Evolutionary conservation across 2,329 filamentous ascomycete genomes (phyloP).

Genomic region (Colletotrichum sp.): DNA sequence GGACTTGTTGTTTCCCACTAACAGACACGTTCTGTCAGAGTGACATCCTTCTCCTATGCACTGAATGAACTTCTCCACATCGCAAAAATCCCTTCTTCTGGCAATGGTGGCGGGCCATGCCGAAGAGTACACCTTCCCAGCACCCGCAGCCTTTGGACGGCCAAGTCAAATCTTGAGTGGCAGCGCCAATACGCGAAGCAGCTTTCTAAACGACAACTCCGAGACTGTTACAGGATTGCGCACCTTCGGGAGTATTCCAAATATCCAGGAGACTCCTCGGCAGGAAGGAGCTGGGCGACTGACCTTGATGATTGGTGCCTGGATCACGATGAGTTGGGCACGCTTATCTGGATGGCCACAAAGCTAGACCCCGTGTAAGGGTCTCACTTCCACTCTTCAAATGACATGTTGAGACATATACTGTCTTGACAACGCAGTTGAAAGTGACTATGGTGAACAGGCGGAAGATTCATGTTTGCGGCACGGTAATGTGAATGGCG

Average conservation of each 20-base stretch:
- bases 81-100: not conserved
- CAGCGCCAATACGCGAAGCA: not conserved
- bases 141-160: not conserved
- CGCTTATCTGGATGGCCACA: not conserved
- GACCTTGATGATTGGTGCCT: not conserved
- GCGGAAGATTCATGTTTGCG: not conserved
- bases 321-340: not conserved
- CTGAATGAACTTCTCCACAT: not conserved
- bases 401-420: too few relatives aligned
- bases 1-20: not conserved
- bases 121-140: not conserved
- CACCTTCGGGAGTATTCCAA: not conserved
- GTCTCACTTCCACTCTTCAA: accelerated
- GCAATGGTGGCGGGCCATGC: not conserved
- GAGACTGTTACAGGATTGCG: not conserved
- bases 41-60: not conserved
- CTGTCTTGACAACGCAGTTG: too few relatives aligned
- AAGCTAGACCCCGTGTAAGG: not conserved
- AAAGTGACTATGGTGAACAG: not conserved
- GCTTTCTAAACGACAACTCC: not conserved
- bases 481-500: not conserved
- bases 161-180: not conserved
- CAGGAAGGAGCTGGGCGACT: not conserved
- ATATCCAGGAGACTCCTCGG: not conserved
- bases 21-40: accelerated